Evolutionary conservation across 2,329 filamentous ascomycete species (phyloP).

Genomic region (Diaporthe longicolla): DNA sequence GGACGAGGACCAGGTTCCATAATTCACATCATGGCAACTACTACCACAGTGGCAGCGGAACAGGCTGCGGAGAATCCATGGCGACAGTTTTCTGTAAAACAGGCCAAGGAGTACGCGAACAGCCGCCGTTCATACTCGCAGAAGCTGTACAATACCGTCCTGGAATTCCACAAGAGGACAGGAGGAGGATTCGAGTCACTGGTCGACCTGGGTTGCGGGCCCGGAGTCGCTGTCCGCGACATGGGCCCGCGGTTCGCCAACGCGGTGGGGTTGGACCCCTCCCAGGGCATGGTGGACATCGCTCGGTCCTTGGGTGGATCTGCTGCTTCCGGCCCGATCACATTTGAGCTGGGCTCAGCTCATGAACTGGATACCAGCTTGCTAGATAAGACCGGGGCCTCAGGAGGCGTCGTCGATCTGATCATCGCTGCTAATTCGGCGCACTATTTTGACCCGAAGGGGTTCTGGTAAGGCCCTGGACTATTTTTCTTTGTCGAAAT

Average conservation of each 20-base stretch:
- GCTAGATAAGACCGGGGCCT: neutral
- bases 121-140: neutral
- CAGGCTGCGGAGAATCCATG: neutral
- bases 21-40: neutral
- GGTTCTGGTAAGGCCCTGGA: neutral
- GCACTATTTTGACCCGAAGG: neutral
- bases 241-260: neutral
- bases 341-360: neutral
- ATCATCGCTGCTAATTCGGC: neutral
- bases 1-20: neutral
- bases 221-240: neutral
- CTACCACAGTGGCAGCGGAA: neutral
- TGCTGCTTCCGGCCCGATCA: neutral
- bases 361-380: neutral
- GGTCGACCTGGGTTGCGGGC: neutral
- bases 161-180: neutral
- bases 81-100: neutral
- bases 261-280: neutral
- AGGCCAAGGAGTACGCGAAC: neutral
- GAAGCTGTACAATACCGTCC: neutral
- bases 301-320: neutral
- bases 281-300: neutral
- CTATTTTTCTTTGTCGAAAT: neutral
- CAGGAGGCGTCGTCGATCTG: neutral
- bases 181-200: neutral